These are phyloP conservation scores for Hagleromyces aurorensis DNA, from an alignment of 805 yeast genomes.

Conservation along the genomic window DNA sequence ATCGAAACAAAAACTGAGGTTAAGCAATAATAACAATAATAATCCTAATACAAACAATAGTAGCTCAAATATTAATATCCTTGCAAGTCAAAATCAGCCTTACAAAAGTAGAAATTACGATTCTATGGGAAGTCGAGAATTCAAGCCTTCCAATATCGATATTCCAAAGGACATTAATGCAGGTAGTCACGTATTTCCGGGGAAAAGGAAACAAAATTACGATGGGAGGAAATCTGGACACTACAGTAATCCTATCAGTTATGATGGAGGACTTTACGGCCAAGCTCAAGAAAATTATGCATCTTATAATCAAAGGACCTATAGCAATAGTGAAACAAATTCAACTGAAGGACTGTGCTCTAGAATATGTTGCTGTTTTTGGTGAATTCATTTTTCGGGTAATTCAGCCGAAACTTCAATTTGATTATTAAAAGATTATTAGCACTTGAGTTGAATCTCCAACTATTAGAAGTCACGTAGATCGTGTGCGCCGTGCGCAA, in stretches of 20 bases:
- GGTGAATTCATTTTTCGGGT: too few species aligned
- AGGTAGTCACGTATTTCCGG: too few species aligned
- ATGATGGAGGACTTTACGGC: slow-evolving; percentile 8
- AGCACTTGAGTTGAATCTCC: too few species aligned
- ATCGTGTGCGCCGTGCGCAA: slow-evolving; percentile 16
- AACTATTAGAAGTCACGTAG: too few species aligned
- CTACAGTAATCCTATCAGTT: slow-evolving; percentile 4
- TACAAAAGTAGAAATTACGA: slow-evolving; percentile 16
- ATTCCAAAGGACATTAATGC: too few species aligned
- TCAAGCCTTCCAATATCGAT: too few species aligned
- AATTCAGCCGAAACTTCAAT: too few species aligned
- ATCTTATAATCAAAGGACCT: slow-evolving; percentile 5
- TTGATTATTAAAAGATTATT: too few species aligned
- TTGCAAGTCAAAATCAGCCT: slow-evolving; percentile 6
- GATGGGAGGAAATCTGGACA: too few species aligned
- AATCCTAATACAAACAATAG: slow-evolving; percentile 1
- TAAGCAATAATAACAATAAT: slow-evolving; percentile 4
- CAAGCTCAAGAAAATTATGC: slow-evolving; percentile 1
- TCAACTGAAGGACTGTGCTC: slow-evolving; percentile 15
- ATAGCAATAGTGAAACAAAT: slow-evolving; percentile 8
- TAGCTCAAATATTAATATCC: slow-evolving; percentile 3
- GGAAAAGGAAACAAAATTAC: too few species aligned
- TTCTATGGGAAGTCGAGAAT: slow-evolving; percentile 22
- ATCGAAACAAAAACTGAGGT: slow-evolving; percentile 9
- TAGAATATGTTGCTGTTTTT: slow-evolving; percentile 18